These are phyloP conservation scores for Syncephalis plumigaleata DNA, from an alignment of 371 early-diverging fungal genomes.

Conservation along the genomic window DNA sequence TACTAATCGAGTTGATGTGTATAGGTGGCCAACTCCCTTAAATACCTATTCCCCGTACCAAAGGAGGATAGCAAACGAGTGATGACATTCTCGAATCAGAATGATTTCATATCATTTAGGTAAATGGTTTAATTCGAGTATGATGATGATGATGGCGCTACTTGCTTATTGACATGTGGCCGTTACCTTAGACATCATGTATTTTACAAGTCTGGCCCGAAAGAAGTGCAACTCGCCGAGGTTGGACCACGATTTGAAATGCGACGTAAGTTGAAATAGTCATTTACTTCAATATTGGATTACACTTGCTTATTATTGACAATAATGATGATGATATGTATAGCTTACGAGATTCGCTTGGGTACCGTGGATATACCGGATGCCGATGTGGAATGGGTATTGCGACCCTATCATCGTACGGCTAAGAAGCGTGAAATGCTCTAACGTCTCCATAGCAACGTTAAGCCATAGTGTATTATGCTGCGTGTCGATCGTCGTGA, in stretches of 20 bases:
- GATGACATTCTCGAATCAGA: slow-evolving; percentile 91
- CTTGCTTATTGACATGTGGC: background rate
- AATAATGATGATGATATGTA: background rate
- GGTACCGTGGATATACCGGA: slow-evolving; percentile 91
- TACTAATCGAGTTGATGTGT: background rate
- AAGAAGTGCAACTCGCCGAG: slow-evolving; percentile 84
- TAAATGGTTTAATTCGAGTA: too few species aligned
- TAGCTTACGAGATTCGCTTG: slow-evolving; percentile 84
- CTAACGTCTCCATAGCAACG: slow-evolving; percentile 12
- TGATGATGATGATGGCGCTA: too few species aligned
- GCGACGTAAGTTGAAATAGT: slow-evolving; percentile 40
- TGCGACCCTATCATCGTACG: slow-evolving; percentile 88
- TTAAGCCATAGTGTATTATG: too few species aligned
- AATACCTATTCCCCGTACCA: slow-evolving; percentile 93
- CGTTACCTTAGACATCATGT: slow-evolving; percentile 72
- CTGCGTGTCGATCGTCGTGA: too few species aligned
- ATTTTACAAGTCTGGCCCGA: slow-evolving; percentile 64
- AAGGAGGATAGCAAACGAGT: slow-evolving; percentile 91
- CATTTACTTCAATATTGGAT: background rate
- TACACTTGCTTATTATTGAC: background rate
- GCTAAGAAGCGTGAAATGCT: slow-evolving; percentile 76
- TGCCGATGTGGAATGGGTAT: slow-evolving; percentile 96
- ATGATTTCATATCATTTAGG: slow-evolving; percentile 93
- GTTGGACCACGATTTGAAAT: slow-evolving; percentile 98
- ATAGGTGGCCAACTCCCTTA: slow-evolving; percentile 70